Evolutionary conservation across 176 grass and related monocot genomes (phyloP).

Genomic region (Oryza punctata): DNA sequence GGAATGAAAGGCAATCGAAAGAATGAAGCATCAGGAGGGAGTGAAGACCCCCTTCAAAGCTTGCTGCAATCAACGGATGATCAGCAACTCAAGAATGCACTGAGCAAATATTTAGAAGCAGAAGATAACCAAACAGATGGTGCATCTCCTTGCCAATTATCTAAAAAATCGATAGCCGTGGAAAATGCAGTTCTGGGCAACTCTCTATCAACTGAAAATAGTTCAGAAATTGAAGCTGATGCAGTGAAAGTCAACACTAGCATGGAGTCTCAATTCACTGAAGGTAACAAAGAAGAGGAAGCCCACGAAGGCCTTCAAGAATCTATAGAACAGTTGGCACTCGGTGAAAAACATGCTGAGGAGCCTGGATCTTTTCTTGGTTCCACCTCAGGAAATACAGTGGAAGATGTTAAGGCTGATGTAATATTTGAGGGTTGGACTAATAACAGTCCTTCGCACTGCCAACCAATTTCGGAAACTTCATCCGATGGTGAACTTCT

Average conservation of each 20-base stretch:
- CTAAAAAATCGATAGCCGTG: conserved; percentile 18
- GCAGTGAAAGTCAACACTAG: background rate
- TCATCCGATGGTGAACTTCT: conserved; percentile 31
- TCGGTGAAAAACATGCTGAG: conserved; percentile 28
- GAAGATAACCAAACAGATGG: conserved; percentile 21
- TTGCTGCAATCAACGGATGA: conserved; percentile 37
- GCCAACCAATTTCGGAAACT: conserved; percentile 45
- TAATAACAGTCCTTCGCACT: conserved; percentile 23
- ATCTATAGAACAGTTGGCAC: background rate
- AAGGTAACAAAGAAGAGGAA: conserved; percentile 29
- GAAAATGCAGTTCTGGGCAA: conserved; percentile 15
- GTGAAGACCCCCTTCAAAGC: conserved; percentile 28
- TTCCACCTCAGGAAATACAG: conserved; percentile 28
- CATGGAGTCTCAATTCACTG: conserved; percentile 26
- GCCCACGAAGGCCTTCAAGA: conserved; percentile 29
- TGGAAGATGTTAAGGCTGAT: conserved; percentile 6
- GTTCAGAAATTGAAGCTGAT: conserved; percentile 29
- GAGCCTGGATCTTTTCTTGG: conserved; percentile 13
- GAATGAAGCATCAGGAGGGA: conserved; percentile 13
- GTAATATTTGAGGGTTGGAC: conserved; percentile 25
- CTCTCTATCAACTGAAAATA: conserved; percentile 30
- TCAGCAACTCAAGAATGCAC: conserved; percentile 26
- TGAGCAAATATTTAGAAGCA: conserved; percentile 22
- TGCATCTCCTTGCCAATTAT: conserved; percentile 31
- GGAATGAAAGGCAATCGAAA: conserved; percentile 24